These are phyloP conservation scores for Nepenthes gracilis DNA, from an alignment of 148 eudicot species.

Conservation along the genomic window DNA sequence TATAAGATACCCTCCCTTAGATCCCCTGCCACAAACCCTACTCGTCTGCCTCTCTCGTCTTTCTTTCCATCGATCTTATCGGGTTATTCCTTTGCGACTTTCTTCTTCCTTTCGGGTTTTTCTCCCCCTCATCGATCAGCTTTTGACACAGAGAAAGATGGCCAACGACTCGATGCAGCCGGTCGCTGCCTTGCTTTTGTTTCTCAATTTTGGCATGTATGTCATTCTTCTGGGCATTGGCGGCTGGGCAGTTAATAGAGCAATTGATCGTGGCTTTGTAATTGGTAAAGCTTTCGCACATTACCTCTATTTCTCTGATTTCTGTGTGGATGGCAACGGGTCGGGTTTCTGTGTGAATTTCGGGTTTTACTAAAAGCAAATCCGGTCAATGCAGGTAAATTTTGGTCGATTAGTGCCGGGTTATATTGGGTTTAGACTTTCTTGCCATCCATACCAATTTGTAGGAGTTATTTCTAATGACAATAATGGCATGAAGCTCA, in stretches of 20 bases:
- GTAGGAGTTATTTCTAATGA: background rate
- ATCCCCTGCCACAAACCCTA: background rate
- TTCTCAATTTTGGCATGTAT: conserved; percentile 85
- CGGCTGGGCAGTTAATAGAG: conserved; percentile 65
- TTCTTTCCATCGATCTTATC: background rate
- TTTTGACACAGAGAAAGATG: conserved; percentile 16
- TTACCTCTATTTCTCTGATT: background rate
- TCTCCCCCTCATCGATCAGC: no score
- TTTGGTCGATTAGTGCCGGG: no score
- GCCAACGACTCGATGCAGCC: conserved; percentile 41
- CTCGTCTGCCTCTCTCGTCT: background rate
- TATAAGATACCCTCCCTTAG: background rate
- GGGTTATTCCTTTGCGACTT: background rate
- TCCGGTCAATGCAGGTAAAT: no score
- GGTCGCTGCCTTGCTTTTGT: conserved; percentile 40
- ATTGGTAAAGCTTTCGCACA: conserved; percentile 25
- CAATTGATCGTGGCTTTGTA: conserved; percentile 53
- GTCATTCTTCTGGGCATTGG: conserved; percentile 61
- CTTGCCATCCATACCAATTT: background rate
- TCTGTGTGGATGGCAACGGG: background rate
- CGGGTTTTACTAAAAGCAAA: no score
- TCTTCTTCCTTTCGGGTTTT: no score
- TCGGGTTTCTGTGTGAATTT: no score
- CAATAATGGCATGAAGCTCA: background rate
- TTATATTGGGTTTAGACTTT: no score